Percentiles rank a stretch among this genome's conserved stretches.
Conservation (phyloP, 2,329 filamentous ascomycete genomes). For the Pseudopyricularia javanii region DNA sequence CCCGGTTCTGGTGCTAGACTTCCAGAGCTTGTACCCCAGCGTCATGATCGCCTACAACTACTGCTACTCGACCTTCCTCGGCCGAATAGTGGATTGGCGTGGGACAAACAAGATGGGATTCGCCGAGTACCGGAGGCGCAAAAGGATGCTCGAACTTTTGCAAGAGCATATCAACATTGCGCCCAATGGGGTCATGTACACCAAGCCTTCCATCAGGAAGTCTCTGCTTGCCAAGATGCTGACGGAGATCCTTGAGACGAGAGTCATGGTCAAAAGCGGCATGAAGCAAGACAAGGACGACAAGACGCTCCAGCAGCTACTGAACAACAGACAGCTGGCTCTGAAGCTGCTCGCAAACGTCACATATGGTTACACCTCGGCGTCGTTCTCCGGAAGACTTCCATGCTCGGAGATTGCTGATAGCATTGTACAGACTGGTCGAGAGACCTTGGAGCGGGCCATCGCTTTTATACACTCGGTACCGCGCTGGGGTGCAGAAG, state of each 20-base stretch:
- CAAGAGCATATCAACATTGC: conserved; percentile 83
- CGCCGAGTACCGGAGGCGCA: conserved; percentile 68
- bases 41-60: conserved; percentile 99
- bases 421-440: conserved; percentile 91
- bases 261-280: conserved; percentile 94
- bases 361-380: conserved; percentile 89
- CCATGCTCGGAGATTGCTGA: conserved; percentile 96
- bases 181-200: conserved; percentile 95
- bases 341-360: conserved; percentile 97
- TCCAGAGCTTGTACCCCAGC: conserved; percentile 91
- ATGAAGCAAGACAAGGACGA: conserved; percentile 93
- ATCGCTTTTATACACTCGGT: conserved; percentile 88
- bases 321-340: conserved; percentile 89
- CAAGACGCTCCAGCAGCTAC: conserved; percentile 67
- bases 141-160: conserved; percentile 62
- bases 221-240: conserved; percentile 94
- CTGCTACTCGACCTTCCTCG: conserved; percentile 94
- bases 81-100: conserved; percentile 77
- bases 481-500: conserved; percentile 81
- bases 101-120: conserved; percentile 93
- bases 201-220: conserved; percentile 72
- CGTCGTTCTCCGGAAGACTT: conserved; percentile 94
- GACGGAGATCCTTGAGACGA: conserved; percentile 85
- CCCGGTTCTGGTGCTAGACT: conserved; percentile 83
- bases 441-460: conserved; percentile 87